These are phyloP conservation scores for Scutellaria minor DNA, from an alignment of 257 asterid species.

Conservation along the genomic window DNA sequence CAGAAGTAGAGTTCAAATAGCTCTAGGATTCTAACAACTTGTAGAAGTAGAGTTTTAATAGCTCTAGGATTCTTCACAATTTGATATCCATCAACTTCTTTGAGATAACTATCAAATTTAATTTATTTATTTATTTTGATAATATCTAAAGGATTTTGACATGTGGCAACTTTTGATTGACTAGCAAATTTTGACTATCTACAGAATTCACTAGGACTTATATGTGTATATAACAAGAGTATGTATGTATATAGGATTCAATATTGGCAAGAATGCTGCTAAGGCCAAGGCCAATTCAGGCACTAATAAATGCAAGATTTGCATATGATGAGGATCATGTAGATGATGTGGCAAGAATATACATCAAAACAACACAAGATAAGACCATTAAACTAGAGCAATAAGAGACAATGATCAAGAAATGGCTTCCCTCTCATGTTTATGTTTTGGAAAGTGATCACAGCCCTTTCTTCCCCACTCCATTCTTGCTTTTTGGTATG, in stretches of 20 bases:
- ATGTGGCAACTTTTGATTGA: no score
- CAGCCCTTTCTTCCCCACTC: conserved; percentile 87
- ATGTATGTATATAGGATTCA: conserved; percentile 50
- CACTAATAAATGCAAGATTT: conserved; percentile 54
- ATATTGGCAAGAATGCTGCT: conserved; percentile 65
- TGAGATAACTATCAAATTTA: no score
- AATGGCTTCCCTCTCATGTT: conserved; percentile 70
- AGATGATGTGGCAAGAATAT: conserved; percentile 61
- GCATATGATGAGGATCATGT: conserved; percentile 20
- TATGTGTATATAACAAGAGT: no score
- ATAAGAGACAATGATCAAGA: conserved; percentile 75
- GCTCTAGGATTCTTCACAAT: no score
- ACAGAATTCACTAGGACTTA: no score
- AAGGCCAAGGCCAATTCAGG: conserved; percentile 75
- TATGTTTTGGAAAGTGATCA: conserved; percentile 80
- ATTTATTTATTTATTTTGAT: no score
- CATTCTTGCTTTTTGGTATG: conserved; percentile 59
- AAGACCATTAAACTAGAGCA: conserved; percentile 56
- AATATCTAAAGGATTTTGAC: no score
- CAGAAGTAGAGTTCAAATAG: no score
- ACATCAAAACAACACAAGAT: conserved; percentile 61
- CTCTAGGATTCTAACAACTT: no score
- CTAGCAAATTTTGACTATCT: no score
- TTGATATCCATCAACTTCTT: no score
- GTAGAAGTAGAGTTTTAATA: no score